These are phyloP conservation scores for Saccharomyces hybrid DNA, from an alignment of 1,139 yeast species.

Conservation along the genomic window DNA sequence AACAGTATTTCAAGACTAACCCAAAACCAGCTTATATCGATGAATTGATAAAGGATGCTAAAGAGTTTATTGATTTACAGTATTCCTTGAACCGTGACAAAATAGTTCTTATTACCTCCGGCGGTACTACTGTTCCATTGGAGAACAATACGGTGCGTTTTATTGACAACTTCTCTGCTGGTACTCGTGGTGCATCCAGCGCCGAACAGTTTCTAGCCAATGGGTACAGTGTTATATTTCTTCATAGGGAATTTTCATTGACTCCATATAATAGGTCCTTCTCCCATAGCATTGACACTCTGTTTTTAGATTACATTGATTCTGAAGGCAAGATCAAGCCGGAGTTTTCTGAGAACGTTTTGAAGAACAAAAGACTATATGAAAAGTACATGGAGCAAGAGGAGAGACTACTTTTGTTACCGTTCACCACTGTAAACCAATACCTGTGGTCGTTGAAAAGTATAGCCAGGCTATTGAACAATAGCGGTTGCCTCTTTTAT, in stretches of 20 bases:
- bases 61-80: slow-evolving; percentile 48
- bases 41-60: slow-evolving; percentile 49
- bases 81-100: slow-evolving; percentile 41
- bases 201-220: slow-evolving; percentile 83
- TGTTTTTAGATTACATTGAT: slow-evolving; percentile 74
- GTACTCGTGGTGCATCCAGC: slow-evolving; percentile 94
- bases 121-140: slow-evolving; percentile 98
- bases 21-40: slow-evolving; percentile 67
- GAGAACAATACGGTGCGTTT: slow-evolving; percentile 95
- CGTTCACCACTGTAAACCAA: slow-evolving; percentile 93
- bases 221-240: slow-evolving; percentile 85
- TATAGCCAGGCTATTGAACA: slow-evolving; percentile 53
- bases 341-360: slow-evolving; percentile 55
- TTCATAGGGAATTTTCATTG: slow-evolving; percentile 86
- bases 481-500: slow-evolving; percentile 63
- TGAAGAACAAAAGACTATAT: slow-evolving; percentile 59
- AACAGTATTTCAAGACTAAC: slow-evolving; percentile 62
- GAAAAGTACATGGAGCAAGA: slow-evolving; percentile 40
- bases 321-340: slow-evolving; percentile 51
- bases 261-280: slow-evolving; percentile 88
- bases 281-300: slow-evolving; percentile 66
- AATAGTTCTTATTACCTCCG: slow-evolving; percentile 81
- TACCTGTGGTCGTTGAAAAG: slow-evolving; percentile 75
- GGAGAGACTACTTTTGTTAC: slow-evolving; percentile 50
- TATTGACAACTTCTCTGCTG: slow-evolving; percentile 95